These are phyloP conservation scores for Mastigamoeba balamuthi DNA, from an alignment of 78 protist species.

Conservation along the genomic window DNA sequence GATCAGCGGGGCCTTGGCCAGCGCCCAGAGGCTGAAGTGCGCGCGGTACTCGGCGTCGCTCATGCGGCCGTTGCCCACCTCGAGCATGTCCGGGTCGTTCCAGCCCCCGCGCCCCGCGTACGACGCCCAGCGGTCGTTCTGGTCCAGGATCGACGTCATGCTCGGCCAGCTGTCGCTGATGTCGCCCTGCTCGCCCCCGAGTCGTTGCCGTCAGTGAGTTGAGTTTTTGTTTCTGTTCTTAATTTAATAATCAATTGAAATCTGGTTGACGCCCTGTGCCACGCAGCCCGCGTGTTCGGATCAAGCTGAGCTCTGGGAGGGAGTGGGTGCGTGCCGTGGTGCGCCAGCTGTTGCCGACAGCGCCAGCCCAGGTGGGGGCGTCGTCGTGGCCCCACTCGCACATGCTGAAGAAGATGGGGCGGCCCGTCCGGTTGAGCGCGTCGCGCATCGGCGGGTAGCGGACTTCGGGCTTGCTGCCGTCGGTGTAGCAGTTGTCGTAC, in stretches of 20 bases:
- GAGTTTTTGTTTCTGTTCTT: no score
- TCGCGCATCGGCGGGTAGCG: slow-evolving; percentile 51
- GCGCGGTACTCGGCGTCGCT: slow-evolving; percentile 29
- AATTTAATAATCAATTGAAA: no score
- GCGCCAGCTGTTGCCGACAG: slow-evolving; percentile 56
- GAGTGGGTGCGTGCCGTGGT: no score
- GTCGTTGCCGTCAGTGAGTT: no score
- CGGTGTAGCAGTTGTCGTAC: slow-evolving; percentile 61
- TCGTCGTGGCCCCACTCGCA: slow-evolving; percentile 65
- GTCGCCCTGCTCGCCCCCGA: no score
- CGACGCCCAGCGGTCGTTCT: slow-evolving; percentile 2
- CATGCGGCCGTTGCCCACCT: slow-evolving; percentile 67
- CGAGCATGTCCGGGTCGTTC: slow-evolving; percentile 65
- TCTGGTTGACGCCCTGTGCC: not conserved
- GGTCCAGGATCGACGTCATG: slow-evolving; percentile 13
- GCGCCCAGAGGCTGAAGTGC: slow-evolving; percentile 53
- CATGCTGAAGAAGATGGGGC: slow-evolving; percentile 49
- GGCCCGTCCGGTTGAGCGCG: slow-evolving; percentile 42
- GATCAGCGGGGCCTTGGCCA: slow-evolving; percentile 53
- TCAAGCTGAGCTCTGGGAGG: not conserved
- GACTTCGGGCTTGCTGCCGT: not conserved
- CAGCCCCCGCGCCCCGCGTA: slow-evolving; percentile 41
- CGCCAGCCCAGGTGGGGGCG: slow-evolving; percentile 22
- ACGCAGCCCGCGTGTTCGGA: not conserved
- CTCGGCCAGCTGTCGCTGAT: slow-evolving; percentile 29